These are phyloP conservation scores for Xerocomus spinulosus DNA, from an alignment of 768 basidiomycete species.

Conservation along the genomic window DNA sequence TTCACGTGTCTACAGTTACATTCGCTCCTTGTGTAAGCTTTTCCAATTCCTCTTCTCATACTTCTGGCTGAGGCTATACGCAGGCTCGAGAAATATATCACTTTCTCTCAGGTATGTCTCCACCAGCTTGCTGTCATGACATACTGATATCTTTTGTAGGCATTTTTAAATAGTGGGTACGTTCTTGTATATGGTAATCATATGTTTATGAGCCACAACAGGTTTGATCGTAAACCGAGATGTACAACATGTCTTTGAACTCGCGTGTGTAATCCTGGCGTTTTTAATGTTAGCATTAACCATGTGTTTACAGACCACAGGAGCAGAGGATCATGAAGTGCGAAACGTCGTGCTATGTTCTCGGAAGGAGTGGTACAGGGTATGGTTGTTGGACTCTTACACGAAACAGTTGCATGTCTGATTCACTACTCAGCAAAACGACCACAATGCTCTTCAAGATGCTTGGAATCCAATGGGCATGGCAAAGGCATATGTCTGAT, in stretches of 20 bases:
- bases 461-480: conserved; percentile 59
- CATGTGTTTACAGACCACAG: conserved; percentile 29
- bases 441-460: conserved; percentile 77
- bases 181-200: neutral
- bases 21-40: conserved; percentile 51
- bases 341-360: conserved; percentile 55
- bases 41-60: neutral
- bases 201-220: conserved; percentile 1
- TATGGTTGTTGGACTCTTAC: conserved; percentile 22
- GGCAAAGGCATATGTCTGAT: conserved; percentile 28
- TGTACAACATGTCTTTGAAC: conserved; percentile 25
- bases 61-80: conserved; percentile 36
- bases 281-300: conserved; percentile 12
- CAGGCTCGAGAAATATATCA: conserved; percentile 32
- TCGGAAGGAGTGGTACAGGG: conserved; percentile 75
- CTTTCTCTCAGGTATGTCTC: conserved; percentile 25
- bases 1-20: conserved; percentile 40
- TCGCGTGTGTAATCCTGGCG: conserved; percentile 14
- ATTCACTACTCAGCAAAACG: conserved; percentile 49
- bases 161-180: conserved; percentile 18
- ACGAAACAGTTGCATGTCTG: neutral
- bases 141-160: conserved; percentile 22
- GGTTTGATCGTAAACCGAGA: conserved; percentile 24
- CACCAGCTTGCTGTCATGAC: conserved; percentile 32
- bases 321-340: conserved; percentile 60